Evolutionary conservation across 2,329 filamentous ascomycete genomes (phyloP).

Genomic region (Epichloe aotearoae): DNA sequence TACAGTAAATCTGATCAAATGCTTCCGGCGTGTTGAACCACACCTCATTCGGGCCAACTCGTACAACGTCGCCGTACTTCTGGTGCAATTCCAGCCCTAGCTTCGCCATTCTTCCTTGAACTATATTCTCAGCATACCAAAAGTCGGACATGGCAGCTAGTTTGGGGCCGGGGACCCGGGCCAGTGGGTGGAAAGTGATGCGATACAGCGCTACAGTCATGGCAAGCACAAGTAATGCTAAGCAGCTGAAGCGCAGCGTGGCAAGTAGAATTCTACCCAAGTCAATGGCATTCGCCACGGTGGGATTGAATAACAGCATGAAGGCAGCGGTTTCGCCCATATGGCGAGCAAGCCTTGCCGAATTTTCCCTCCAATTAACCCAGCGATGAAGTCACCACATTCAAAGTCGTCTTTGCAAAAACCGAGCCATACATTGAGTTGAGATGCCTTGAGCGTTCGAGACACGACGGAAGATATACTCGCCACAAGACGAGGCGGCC

Average conservation of each 20-base stretch:
- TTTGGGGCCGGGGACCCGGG: conserved; percentile 31
- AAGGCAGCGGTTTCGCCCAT: background rate
- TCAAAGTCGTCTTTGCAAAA: no score
- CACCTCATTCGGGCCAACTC: conserved; percentile 39
- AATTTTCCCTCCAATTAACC: no score
- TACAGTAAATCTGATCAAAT: conserved; percentile 35
- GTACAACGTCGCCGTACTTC: conserved; percentile 35
- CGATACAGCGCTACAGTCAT: conserved; percentile 20
- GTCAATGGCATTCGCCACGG: background rate
- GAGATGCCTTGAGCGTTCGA: no score
- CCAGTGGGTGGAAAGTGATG: conserved; percentile 29
- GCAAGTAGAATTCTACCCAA: background rate
- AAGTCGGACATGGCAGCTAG: conserved; percentile 32
- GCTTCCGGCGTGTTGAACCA: conserved; percentile 37
- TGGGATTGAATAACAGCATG: background rate
- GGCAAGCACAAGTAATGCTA: conserved; percentile 7
- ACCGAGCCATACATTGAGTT: no score
- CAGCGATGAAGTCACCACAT: no score
- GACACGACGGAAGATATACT: no score
- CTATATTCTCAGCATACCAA: conserved; percentile 34
- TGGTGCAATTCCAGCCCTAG: conserved; percentile 31
- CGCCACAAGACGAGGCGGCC: no score
- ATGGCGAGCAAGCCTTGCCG: no score
- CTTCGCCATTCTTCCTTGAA: conserved; percentile 27
- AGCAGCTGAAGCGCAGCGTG: background rate